Evolutionary conservation across 495 filamentous ascomycete genomes (phyloP).

Genomic region (Penicillium canescens): DNA sequence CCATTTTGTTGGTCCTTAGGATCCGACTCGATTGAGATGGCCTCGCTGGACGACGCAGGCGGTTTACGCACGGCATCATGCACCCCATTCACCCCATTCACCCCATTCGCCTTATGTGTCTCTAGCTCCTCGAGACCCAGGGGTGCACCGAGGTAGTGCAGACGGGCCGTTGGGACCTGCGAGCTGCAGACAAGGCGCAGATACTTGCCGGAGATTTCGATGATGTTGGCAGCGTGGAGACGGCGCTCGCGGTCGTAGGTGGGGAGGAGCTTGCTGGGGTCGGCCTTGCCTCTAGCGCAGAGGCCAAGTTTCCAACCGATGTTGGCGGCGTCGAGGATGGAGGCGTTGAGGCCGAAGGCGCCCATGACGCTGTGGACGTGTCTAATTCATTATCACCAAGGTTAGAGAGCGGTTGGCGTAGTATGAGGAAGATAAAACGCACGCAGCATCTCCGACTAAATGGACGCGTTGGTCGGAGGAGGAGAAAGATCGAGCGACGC

Average conservation of each 20-base stretch:
- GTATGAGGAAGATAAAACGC: too few relatives aligned
- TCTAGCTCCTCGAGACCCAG: too few relatives aligned
- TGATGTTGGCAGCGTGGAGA: slow-evolving; percentile 28
- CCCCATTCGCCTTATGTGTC: too few relatives aligned
- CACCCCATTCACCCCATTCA: too few relatives aligned
- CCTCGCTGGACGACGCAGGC: too few relatives aligned
- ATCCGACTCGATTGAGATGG: too few relatives aligned
- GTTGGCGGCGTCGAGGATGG: slow-evolving; percentile 38
- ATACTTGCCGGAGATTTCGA: slow-evolving; percentile 24
- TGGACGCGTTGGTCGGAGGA: slow-evolving; percentile 28
- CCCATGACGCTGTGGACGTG: slow-evolving; percentile 39
- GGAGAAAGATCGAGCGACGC: slow-evolving; percentile 37
- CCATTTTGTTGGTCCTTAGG: too few relatives aligned
- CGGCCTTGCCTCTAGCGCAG: not conserved
- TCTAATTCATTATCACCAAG: too few relatives aligned
- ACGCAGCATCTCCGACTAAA: slow-evolving; percentile 40
- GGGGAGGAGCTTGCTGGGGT: slow-evolving; percentile 17
- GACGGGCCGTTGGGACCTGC: not conserved
- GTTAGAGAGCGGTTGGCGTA: too few relatives aligned
- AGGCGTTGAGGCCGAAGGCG: slow-evolving; percentile 42
- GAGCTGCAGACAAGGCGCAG: slow-evolving; percentile 37
- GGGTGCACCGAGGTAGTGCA: not conserved
- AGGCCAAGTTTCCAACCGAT: slow-evolving; percentile 41
- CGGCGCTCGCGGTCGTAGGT: slow-evolving; percentile 34
- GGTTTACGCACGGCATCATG: too few relatives aligned